Conservation (phyloP, 116 monocot genomes). For the Zostera marina region DNA sequence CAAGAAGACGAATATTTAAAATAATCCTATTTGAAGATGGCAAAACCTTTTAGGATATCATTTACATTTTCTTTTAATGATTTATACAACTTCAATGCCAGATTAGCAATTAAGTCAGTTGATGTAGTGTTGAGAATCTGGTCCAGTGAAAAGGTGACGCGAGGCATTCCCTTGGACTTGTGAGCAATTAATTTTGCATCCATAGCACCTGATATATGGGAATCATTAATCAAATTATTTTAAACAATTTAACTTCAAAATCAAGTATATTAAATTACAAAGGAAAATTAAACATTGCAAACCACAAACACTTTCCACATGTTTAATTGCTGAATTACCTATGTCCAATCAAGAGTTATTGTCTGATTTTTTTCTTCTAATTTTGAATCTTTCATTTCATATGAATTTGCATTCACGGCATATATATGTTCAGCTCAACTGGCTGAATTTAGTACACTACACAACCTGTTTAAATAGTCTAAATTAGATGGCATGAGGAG, state of each 20-base stretch:
- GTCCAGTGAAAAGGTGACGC: slow-evolving; percentile 29
- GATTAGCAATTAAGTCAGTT: slow-evolving; percentile 21
- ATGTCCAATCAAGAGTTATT: too few relatives aligned
- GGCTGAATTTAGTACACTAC: too few relatives aligned
- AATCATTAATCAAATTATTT: neutral
- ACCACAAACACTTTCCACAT: too few relatives aligned
- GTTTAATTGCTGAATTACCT: too few relatives aligned
- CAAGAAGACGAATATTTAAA: slow-evolving; percentile 1
- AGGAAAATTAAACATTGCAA: too few relatives aligned
- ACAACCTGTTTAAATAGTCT: too few relatives aligned
- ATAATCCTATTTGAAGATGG: slow-evolving; percentile 1
- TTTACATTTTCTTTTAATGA: slow-evolving; percentile 27
- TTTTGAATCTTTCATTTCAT: too few relatives aligned
- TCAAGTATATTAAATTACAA: too few relatives aligned
- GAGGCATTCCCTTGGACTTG: slow-evolving; percentile 52
- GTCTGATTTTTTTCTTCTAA: too few relatives aligned
- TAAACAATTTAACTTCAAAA: neutral
- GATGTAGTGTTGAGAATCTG: slow-evolving; percentile 17
- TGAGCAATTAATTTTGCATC: slow-evolving; percentile 32
- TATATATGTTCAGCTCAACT: too few relatives aligned
- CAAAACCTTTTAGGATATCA: slow-evolving; percentile 25
- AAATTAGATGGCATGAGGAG: too few relatives aligned
- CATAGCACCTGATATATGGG: slow-evolving; percentile 12
- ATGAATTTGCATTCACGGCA: too few relatives aligned
- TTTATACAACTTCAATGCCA: slow-evolving; percentile 30